Evolutionary conservation across 176 grass and related monocot species (phyloP), one percentile per base, ranked within the genome.

Genomic region (Lolium perenne): DNA sequence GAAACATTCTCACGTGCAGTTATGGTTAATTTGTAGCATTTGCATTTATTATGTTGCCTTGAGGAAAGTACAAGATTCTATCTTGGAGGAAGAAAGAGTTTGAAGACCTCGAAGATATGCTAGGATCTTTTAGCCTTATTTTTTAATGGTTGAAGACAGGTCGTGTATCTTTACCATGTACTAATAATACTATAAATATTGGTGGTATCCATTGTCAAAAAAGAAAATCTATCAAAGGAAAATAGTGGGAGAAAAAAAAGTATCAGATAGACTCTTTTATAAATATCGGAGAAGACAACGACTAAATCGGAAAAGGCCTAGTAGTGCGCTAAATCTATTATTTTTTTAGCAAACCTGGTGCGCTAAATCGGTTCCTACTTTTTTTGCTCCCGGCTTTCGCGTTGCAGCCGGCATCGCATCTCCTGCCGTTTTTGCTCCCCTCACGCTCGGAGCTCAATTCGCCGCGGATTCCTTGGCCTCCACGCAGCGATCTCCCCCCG

Each of bases 401-500:
- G 82, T 58, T 38, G 18, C 62, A 38, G 71, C 80, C 72, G 80
- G 45, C 78, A 15, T 79, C 46, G 87, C 65, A 17, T 43, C 25
- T 51, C 47, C 46, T 50, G 45, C 22, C 14, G 22, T 59, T 51
- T 59, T 58, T 12, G 22, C 86, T 62, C 9, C 41, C 43, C 15
- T 29, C 81, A 47, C 38, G 66, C 17, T 23, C 57, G 3, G 82
- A 81, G 77, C 49, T 45, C 60, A 83, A 71, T 66, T 80, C 75
- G 80, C 84, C 25, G 85, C 80, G 20, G 74, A 66, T 74, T 50
- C 84, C 56, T 83, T 59, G 75, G 17, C 59, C 49, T 84, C 20
- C 59, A 14, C 59, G 74, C 79, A 78, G 79, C 80, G 17, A 66
- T 54, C 16, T 73, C 79, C 8, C 11, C 25, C 46, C 15, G 22